phyloP scores from a whole-genome alignment of 148 eudicot species.

The Amaranthus palmeri region DNA sequence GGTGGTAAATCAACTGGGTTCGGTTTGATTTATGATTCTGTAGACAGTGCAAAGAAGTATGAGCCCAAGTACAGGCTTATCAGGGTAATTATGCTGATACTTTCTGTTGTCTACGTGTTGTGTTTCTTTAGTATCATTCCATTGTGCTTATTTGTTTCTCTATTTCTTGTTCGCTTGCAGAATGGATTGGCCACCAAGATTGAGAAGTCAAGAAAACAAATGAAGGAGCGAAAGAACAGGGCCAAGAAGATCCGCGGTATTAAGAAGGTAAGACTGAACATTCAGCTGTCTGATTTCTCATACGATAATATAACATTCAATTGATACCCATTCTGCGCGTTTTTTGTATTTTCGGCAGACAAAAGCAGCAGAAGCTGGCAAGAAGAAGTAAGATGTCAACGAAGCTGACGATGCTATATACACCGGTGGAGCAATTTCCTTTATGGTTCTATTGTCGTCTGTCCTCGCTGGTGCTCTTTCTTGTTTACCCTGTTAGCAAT shows the following conservation, averaged over 20 bases:
- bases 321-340: not conserved
- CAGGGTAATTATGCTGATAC: slow-evolving; percentile 43
- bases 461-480: not conserved
- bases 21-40: slow-evolving; percentile 34
- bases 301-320: not conserved
- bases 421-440: slow-evolving; percentile 1
- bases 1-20: slow-evolving; percentile 86
- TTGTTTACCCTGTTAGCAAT: not conserved
- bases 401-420: not conserved
- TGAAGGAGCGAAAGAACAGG: slow-evolving; percentile 82
- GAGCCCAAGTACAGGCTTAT: slow-evolving; percentile 84
- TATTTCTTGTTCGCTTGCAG: slow-evolving; percentile 22
- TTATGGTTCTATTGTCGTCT: not conserved
- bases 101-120: not conserved
- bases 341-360: slow-evolving; percentile 20
- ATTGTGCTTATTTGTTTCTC: not conserved
- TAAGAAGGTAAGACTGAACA: slow-evolving; percentile 45
- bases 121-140: not conserved
- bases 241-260: slow-evolving; percentile 79
- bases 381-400: slow-evolving; percentile 29
- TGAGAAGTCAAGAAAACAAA: slow-evolving; percentile 71
- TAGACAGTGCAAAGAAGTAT: no score
- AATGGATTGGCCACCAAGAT: slow-evolving; percentile 73
- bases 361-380: slow-evolving; percentile 31
- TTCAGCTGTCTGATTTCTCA: not conserved